These are phyloP conservation scores for Macrolepiota fuliginosa DNA, from an alignment of 768 basidiomycete genomes.

Conservation along the genomic window DNA sequence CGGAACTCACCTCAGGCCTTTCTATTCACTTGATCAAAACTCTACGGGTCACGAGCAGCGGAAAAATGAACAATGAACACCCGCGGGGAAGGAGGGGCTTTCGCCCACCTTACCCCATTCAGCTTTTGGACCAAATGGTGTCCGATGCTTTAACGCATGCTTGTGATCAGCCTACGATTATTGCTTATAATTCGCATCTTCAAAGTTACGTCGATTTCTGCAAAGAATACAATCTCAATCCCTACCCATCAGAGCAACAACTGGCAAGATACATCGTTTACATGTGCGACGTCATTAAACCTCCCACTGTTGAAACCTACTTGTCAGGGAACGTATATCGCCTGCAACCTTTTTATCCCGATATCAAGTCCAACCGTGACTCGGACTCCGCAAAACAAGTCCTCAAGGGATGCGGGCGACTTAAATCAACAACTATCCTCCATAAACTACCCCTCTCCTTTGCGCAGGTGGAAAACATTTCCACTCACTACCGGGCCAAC, in stretches of 20 bases:
- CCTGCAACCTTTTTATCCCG: slow-evolving; percentile 31
- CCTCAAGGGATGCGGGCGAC: slow-evolving; percentile 25
- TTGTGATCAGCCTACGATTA: slow-evolving; percentile 4
- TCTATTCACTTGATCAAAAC: no score
- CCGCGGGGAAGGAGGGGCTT: no score
- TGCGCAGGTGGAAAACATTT: no score
- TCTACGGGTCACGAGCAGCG: no score
- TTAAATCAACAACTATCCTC: not conserved
- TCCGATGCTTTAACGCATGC: no score
- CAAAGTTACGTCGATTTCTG: slow-evolving; percentile 30
- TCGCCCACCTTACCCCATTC: not conserved
- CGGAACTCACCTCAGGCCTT: no score
- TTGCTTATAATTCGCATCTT: slow-evolving; percentile 24
- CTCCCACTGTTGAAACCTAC: no score
- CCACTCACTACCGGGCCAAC: no score
- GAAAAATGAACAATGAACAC: no score
- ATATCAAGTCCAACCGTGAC: slow-evolving; percentile 17
- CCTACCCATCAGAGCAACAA: slow-evolving; percentile 21
- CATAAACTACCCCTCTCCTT: no score
- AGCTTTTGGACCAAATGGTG: no score
- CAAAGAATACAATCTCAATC: slow-evolving; percentile 20
- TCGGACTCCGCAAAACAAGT: slow-evolving; percentile 24
- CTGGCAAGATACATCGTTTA: slow-evolving; percentile 30
- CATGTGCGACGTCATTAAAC: slow-evolving; percentile 30
- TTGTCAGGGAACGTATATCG: slow-evolving; percentile 35